Evolutionary conservation across 2,329 filamentous ascomycete genomes (phyloP).

Genomic region (Colletotrichum sp.): DNA sequence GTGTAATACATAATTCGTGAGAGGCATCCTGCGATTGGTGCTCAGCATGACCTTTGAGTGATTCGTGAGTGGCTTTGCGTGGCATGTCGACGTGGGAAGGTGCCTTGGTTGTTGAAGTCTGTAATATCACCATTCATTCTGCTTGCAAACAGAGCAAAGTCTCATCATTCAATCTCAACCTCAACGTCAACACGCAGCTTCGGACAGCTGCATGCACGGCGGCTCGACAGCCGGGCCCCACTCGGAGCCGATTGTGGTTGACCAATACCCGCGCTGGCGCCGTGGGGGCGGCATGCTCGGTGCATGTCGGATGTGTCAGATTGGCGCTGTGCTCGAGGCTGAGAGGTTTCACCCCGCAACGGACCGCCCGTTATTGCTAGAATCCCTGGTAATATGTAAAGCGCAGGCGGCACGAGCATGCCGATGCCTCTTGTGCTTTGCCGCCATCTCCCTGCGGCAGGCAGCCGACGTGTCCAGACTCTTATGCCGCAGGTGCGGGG

Average conservation of each 20-base stretch:
- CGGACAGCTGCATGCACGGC: background rate
- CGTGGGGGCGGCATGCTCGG: slow-evolving; percentile 4
- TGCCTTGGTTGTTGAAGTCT: background rate
- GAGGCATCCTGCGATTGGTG: background rate
- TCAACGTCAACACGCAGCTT: background rate
- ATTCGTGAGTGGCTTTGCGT: background rate
- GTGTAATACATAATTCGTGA: slow-evolving; percentile 13
- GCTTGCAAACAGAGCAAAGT: background rate
- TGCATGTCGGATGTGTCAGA: slow-evolving; percentile 1
- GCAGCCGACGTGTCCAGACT: background rate
- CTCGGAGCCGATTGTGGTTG: slow-evolving; percentile 3
- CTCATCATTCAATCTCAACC: background rate
- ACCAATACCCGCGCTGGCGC: background rate
- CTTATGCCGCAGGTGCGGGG: background rate
- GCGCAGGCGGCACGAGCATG: background rate
- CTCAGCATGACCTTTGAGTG: background rate
- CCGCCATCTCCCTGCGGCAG: background rate
- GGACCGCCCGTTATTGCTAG: background rate
- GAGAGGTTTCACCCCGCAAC: slow-evolving; percentile 7
- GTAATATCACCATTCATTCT: background rate
- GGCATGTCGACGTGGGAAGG: background rate
- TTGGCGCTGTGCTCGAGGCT: background rate
- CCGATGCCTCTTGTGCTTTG: background rate
- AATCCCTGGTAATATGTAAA: slow-evolving; percentile 3
- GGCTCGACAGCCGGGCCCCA: background rate